These are phyloP conservation scores for Scedosporium aurantiacum DNA, from an alignment of 2,329 filamentous ascomycete genomes.

Conservation along the genomic window DNA sequence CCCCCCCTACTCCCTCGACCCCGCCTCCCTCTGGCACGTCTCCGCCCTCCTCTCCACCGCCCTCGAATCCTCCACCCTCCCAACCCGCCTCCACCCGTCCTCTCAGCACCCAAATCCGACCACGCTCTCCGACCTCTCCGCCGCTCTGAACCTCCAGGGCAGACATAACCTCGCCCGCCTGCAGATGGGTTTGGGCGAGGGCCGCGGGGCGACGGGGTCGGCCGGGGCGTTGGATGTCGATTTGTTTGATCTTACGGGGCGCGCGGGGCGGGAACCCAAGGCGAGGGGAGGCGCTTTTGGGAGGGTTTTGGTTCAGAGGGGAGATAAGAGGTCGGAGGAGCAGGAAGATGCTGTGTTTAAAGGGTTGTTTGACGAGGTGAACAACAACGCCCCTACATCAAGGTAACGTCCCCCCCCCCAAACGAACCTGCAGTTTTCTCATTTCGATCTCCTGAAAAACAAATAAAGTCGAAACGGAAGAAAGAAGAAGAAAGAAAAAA, in stretches of 20 bases:
- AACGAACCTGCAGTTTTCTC: too few species aligned
- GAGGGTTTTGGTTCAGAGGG: not conserved
- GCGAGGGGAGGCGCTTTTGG: not conserved
- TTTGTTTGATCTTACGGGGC: conserved; percentile 9
- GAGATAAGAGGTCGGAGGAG: not conserved
- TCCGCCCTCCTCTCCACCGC: conserved; percentile 67
- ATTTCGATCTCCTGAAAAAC: too few species aligned
- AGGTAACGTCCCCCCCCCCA: not conserved
- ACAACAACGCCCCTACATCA: not conserved
- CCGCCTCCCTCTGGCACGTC: conserved; percentile 63
- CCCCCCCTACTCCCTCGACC: conserved; percentile 51
- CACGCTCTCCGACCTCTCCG: conserved; percentile 52
- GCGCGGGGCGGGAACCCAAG: not conserved
- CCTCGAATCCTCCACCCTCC: conserved; percentile 68
- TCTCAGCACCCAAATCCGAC: conserved; percentile 25
- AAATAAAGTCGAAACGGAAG: too few species aligned
- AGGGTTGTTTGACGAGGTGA: not conserved
- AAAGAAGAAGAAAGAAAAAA: not conserved
- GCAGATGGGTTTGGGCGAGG: conserved; percentile 46
- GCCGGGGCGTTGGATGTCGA: conserved; percentile 15
- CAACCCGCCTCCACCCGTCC: conserved; percentile 51
- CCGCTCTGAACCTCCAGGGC: conserved; percentile 62
- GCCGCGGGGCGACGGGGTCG: conserved; percentile 11
- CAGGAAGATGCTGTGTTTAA: conserved; percentile 1
- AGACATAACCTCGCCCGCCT: conserved; percentile 69